These are phyloP conservation scores for Monosporascus sp. DNA, from an alignment of 2,329 filamentous ascomycete genomes.

Conservation along the genomic window DNA sequence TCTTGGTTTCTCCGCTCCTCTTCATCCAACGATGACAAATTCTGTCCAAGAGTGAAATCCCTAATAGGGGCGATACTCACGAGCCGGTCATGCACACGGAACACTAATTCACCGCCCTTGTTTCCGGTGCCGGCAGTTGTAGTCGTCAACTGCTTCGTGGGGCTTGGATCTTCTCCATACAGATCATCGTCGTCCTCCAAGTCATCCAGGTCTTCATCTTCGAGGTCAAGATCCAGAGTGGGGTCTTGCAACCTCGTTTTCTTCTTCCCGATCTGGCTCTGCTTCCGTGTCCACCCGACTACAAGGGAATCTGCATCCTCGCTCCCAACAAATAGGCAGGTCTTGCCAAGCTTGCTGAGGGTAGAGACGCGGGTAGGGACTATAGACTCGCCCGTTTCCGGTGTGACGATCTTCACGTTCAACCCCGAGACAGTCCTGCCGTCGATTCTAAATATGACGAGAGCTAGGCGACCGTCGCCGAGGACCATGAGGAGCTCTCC, in stretches of 20 bases:
- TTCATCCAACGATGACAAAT: conserved; percentile 35
- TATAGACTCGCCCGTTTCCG: conserved; percentile 57
- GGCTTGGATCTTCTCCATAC: conserved; percentile 51
- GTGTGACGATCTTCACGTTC: conserved; percentile 59
- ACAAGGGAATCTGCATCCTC: conserved; percentile 77
- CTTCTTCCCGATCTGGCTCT: conserved; percentile 55
- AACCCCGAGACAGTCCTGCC: conserved; percentile 88
- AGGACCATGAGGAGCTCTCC: conserved; percentile 83
- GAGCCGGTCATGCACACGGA: conserved; percentile 72
- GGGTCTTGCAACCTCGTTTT: conserved; percentile 55
- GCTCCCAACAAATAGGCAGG: conserved; percentile 77
- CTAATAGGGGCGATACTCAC: conserved; percentile 75
- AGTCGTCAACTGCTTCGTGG: conserved; percentile 27
- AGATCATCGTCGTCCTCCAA: conserved; percentile 60
- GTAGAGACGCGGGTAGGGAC: conserved; percentile 62
- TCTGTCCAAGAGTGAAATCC: conserved; percentile 64
- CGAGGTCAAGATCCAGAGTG: conserved; percentile 42
- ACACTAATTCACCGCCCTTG: conserved; percentile 60
- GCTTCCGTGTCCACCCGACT: conserved; percentile 70
- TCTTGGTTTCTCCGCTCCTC: conserved; percentile 38
- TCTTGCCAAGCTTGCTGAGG: conserved; percentile 60
- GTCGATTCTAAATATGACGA: conserved; percentile 80
- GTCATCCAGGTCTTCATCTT: conserved; percentile 49
- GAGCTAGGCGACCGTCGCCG: conserved; percentile 65
- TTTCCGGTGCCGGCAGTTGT: conserved; percentile 33